Conservation (phyloP, 495 filamentous ascomycete genomes). For the Xylaria bambusicola region DNA sequence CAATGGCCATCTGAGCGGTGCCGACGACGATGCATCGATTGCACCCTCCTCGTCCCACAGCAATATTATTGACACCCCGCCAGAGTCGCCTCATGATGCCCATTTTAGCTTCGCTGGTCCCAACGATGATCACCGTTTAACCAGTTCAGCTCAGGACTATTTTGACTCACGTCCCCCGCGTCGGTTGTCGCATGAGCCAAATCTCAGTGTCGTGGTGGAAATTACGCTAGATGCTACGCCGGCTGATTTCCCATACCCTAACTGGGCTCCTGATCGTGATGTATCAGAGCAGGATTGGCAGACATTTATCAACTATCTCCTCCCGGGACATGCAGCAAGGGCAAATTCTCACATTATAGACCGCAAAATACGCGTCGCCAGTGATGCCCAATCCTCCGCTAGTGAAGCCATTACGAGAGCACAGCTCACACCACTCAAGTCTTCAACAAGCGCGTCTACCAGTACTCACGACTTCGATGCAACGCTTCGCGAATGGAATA, state of each 20-base stretch:
- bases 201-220: slow-evolving; percentile 26
- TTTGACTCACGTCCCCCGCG: slow-evolving; percentile 41
- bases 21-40: slow-evolving; percentile 29
- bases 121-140: slow-evolving; percentile 28
- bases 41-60: slow-evolving; percentile 37
- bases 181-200: slow-evolving; percentile 10
- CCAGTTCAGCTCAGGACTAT: slow-evolving; percentile 37
- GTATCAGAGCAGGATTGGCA: slow-evolving; percentile 49
- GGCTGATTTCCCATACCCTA: slow-evolving; percentile 37
- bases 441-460: slow-evolving; percentile 6
- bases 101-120: slow-evolving; percentile 30
- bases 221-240: slow-evolving; percentile 27
- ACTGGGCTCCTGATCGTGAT: slow-evolving; percentile 34
- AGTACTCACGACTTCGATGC: slow-evolving; percentile 28
- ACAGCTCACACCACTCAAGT: slow-evolving; percentile 36
- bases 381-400: slow-evolving; percentile 23
- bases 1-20: slow-evolving; percentile 14
- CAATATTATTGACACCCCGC: slow-evolving; percentile 50
- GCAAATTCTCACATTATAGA: slow-evolving; percentile 39
- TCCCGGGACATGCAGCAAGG: slow-evolving; percentile 34
- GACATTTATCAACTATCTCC: slow-evolving; percentile 50
- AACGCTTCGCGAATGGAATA: slow-evolving; percentile 53
- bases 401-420: slow-evolving; percentile 34
- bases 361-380: slow-evolving; percentile 38
- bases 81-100: slow-evolving; percentile 41